These are phyloP conservation scores for Phaeotremella skinneri DNA, from an alignment of 768 basidiomycete genomes.

Conservation along the genomic window DNA sequence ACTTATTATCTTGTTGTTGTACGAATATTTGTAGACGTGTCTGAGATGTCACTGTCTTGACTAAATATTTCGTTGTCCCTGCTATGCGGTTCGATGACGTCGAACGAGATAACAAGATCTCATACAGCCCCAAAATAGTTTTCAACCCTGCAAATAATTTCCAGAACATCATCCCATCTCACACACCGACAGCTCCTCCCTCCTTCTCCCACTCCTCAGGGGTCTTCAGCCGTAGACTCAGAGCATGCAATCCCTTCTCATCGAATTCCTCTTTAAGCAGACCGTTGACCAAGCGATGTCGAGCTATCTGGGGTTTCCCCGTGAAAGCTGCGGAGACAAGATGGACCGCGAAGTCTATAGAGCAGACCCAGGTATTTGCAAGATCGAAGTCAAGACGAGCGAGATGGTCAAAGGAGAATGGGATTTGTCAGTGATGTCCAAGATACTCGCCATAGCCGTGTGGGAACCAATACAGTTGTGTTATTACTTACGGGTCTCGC, in stretches of 20 bases:
- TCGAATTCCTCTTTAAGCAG: constrained; percentile 54
- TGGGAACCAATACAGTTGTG: background rate
- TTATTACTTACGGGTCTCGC: constrained; percentile 53
- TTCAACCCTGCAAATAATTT: background rate
- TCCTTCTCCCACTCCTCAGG: constrained; percentile 52
- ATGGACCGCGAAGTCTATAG: constrained; percentile 48
- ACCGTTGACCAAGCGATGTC: constrained; percentile 54
- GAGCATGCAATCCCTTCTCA: constrained; percentile 54
- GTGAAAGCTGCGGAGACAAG: constrained; percentile 43
- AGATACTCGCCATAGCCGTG: background rate
- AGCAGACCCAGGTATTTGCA: background rate
- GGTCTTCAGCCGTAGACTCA: constrained; percentile 52
- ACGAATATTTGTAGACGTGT: too few species aligned
- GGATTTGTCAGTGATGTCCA: background rate
- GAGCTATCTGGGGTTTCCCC: constrained; percentile 49
- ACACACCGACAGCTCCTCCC: constrained; percentile 15
- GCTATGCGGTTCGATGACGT: too few species aligned
- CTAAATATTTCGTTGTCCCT: too few species aligned
- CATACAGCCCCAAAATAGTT: too few species aligned
- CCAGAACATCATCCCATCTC: constrained; percentile 1
- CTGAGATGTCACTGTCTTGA: too few species aligned
- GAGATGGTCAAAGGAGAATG: background rate
- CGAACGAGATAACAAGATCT: too few species aligned
- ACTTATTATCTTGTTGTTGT: too few species aligned
- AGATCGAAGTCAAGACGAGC: background rate